Evolutionary conservation across 164 flowering plant genomes (phyloP).

Genomic region (Brasenia schreberi): DNA sequence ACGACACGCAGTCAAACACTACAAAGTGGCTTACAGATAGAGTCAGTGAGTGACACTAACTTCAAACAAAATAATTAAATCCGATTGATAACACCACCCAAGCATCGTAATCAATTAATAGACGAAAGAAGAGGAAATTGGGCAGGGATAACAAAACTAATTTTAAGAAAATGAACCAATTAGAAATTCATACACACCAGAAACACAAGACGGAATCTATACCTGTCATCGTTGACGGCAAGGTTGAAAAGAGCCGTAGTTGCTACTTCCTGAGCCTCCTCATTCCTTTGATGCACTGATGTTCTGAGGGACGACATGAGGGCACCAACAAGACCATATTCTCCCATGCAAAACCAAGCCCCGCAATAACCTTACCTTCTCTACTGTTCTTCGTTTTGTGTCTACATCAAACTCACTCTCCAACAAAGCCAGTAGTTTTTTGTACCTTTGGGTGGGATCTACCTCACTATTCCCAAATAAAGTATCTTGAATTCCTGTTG

Average conservation of each 20-base stretch:
- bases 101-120: too few species aligned
- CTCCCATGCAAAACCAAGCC: slow-evolving; percentile 78
- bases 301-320: slow-evolving; percentile 47
- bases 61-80: too few species aligned
- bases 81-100: too few species aligned
- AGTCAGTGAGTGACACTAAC: too few species aligned
- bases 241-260: slow-evolving; percentile 98
- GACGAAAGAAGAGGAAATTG: too few species aligned
- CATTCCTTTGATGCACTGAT: slow-evolving; percentile 36
- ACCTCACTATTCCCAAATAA: slow-evolving; percentile 10
- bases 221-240: slow-evolving; percentile 97
- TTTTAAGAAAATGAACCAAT: too few species aligned
- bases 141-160: too few species aligned
- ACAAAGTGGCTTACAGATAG: too few species aligned
- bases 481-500: not conserved
- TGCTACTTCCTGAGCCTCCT: slow-evolving; percentile 63
- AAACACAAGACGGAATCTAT: not conserved
- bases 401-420: slow-evolving; percentile 28
- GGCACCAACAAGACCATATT: slow-evolving; percentile 83
- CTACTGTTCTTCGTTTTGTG: slow-evolving; percentile 51
- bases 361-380: slow-evolving; percentile 58
- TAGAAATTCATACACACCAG: too few species aligned
- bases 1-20: too few species aligned
- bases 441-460: slow-evolving; percentile 32
- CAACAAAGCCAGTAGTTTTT: slow-evolving; percentile 38